Percentiles rank a stretch among this genome's conserved stretches.
Evolutionary conservation across 768 basidiomycete genomes (phyloP).

Genomic region (Amanita molliuscula): DNA sequence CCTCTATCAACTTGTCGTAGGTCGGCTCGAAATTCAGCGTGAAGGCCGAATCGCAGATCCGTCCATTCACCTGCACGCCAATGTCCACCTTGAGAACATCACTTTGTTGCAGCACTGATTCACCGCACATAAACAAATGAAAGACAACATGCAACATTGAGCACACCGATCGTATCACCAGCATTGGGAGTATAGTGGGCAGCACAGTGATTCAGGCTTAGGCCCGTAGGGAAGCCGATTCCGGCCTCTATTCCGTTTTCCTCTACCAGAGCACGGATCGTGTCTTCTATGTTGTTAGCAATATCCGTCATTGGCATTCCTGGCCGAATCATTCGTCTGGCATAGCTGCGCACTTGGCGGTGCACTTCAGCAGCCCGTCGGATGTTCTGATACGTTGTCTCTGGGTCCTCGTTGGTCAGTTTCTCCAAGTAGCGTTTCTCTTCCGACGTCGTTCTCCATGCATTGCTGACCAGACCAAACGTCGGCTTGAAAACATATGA

Average conservation of each 20-base stretch:
- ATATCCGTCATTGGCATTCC: conserved; percentile 95
- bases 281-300: conserved; percentile 86
- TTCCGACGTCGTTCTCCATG: conserved; percentile 82
- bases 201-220: conserved; percentile 89
- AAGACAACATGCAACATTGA: conserved; percentile 2
- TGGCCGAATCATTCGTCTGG: conserved; percentile 75
- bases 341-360: conserved; percentile 78
- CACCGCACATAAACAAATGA: conserved; percentile 2
- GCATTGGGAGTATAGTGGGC: conserved; percentile 97
- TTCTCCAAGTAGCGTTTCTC: conserved; percentile 83
- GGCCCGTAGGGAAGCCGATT: conserved; percentile 92
- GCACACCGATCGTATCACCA: conserved; percentile 73
- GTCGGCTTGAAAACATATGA: conserved; percentile 1
- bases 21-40: conserved; percentile 84
- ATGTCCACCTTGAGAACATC: conserved; percentile 97
- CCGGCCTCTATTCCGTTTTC: conserved; percentile 80
- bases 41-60: conserved; percentile 93
- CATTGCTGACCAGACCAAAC: conserved; percentile 42
- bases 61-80: conserved; percentile 95
- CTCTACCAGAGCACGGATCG: conserved; percentile 85
- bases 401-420: conserved; percentile 67
- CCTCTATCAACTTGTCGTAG: conserved; percentile 82
- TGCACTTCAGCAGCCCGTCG: conserved; percentile 94
- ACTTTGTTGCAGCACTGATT: conserved; percentile 61
- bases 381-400: conserved; percentile 80